Conservation (phyloP, 2,329 filamentous ascomycete genomes). For the Hypoxylon sp. region DNA sequence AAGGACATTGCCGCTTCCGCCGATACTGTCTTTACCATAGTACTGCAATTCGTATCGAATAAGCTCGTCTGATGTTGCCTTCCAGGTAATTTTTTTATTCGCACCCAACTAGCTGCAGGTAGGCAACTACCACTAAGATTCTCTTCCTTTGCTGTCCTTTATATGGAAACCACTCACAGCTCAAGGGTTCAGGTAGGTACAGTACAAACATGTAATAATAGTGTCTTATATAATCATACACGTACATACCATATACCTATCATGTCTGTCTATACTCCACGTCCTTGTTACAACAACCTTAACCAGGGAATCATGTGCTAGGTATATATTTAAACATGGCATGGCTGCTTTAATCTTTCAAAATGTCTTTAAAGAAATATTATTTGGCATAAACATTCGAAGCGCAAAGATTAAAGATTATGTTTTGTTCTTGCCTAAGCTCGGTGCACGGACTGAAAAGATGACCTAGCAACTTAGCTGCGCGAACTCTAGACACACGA, state of each 20-base stretch:
- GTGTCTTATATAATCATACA: slow-evolving; percentile 20
- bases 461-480: slow-evolving; percentile 7
- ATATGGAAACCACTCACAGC: slow-evolving; percentile 3
- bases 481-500: slow-evolving; percentile 32
- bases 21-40: slow-evolving; percentile 18
- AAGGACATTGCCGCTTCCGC: slow-evolving; percentile 19
- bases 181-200: slow-evolving; percentile 14
- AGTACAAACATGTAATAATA: slow-evolving; percentile 5
- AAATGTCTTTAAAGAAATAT: neutral
- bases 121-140: slow-evolving; percentile 16
- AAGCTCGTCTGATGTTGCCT: slow-evolving; percentile 21
- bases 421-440: slow-evolving; percentile 8
- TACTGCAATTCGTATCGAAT: slow-evolving; percentile 26
- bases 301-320: neutral
- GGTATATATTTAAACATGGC: neutral
- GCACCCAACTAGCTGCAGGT: neutral
- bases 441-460: neutral
- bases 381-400: neutral
- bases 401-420: slow-evolving; percentile 12
- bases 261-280: slow-evolving; percentile 6
- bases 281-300: neutral
- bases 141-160: slow-evolving; percentile 6
- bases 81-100: slow-evolving; percentile 11
- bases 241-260: slow-evolving; percentile 3
- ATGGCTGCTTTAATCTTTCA: neutral